Evolutionary conservation across 129 eudicot species (phyloP).

Genomic region (Helichrysum umbraculigerum): DNA sequence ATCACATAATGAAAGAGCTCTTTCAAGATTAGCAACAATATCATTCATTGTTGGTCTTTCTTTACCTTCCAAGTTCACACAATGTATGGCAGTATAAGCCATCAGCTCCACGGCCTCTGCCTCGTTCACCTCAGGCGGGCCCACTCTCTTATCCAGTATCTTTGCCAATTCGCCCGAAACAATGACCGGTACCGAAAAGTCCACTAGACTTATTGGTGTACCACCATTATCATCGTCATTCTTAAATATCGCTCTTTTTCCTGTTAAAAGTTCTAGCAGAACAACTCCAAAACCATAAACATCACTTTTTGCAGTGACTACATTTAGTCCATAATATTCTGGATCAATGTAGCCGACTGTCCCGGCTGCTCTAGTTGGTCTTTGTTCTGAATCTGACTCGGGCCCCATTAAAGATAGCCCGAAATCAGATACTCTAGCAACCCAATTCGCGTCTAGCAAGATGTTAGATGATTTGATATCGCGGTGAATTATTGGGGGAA

Average conservation of each 20-base stretch:
- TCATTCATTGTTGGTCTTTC: conserved; percentile 91
- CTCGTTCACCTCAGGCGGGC: conserved; percentile 63
- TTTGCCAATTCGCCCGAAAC: conserved; percentile 63
- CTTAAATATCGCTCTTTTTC: conserved; percentile 86
- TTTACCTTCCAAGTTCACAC: conserved; percentile 81
- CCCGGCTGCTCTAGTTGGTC: conserved; percentile 85
- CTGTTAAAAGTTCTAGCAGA: conserved; percentile 78
- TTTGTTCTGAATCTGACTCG: conserved; percentile 52
- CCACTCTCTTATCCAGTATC: conserved; percentile 73
- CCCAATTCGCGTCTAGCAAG: conserved; percentile 78
- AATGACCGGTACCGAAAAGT: conserved; percentile 69
- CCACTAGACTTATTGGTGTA: conserved; percentile 69
- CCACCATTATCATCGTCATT: conserved; percentile 46
- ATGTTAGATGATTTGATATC: conserved; percentile 98
- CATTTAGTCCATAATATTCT: conserved; percentile 84
- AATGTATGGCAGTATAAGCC: conserved; percentile 94
- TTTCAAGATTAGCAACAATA: conserved; percentile 81
- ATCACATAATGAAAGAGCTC: conserved; percentile 70
- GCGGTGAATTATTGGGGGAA: conserved; percentile 90
- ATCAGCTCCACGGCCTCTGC: conserved; percentile 91
- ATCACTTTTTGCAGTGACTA: conserved; percentile 90
- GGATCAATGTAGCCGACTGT: conserved; percentile 97
- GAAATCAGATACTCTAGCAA: conserved; percentile 92
- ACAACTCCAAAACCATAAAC: conserved; percentile 98
- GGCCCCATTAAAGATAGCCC: conserved; percentile 85